Evolutionary conservation across 2,329 filamentous ascomycete genomes (phyloP).

Genomic region (Pezicula rhizophila): DNA sequence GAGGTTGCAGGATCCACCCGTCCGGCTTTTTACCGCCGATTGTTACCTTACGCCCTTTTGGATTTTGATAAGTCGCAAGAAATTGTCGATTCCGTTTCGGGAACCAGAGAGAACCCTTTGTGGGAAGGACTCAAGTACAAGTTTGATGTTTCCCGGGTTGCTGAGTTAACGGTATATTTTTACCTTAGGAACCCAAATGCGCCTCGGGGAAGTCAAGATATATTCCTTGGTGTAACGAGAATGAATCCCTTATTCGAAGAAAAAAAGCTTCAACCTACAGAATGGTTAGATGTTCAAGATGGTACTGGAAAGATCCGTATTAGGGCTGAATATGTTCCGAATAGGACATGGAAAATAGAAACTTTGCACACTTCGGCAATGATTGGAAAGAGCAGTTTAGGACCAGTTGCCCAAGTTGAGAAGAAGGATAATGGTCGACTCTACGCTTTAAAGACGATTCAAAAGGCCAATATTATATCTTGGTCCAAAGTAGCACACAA

Average conservation of each 20-base stretch:
- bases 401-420: slow-evolving; percentile 98
- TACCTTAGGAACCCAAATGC: slow-evolving; percentile 92
- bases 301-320: slow-evolving; percentile 84
- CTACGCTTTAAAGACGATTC: slow-evolving; percentile 98
- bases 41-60: slow-evolving; percentile 90
- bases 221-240: slow-evolving; percentile 86
- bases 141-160: slow-evolving; percentile 94
- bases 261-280: slow-evolving; percentile 59
- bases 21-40: slow-evolving; percentile 82
- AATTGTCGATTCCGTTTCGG: slow-evolving; percentile 95
- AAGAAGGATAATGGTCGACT: slow-evolving; percentile 98
- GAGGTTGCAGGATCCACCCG: slow-evolving; percentile 52
- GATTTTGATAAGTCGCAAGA: slow-evolving; percentile 99
- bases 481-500: slow-evolving; percentile 96
- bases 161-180: slow-evolving; percentile 83
- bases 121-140: slow-evolving; percentile 99
- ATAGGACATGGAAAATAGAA: slow-evolving; percentile 81
- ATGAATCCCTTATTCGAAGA: slow-evolving; percentile 93
- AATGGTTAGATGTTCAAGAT: slow-evolving; percentile 89
- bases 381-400: slow-evolving; percentile 95
- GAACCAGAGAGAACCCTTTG: slow-evolving; percentile 85
- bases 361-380: slow-evolving; percentile 97
- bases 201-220: slow-evolving; percentile 86
- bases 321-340: slow-evolving; percentile 93
- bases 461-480: slow-evolving; percentile 98